Conservation (phyloP, 257 asterid genomes). For the Nicotiana obtusifolia region DNA sequence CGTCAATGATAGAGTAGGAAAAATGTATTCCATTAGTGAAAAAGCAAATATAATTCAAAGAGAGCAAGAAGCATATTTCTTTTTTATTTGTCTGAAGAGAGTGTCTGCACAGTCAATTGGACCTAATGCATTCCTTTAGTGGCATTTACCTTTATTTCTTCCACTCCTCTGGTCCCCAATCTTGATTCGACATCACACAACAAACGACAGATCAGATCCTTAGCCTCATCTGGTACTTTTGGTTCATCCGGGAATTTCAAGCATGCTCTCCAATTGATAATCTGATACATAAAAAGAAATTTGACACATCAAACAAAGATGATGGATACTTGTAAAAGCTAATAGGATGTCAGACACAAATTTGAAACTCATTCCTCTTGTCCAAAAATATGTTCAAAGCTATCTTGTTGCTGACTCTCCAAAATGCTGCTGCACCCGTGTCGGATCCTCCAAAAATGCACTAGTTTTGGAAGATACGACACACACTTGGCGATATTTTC, state of each 20-base stretch:
- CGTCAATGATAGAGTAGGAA: background rate
- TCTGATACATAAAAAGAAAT: slow-evolving; percentile 32
- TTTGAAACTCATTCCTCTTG: background rate
- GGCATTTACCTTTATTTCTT: slow-evolving; percentile 76
- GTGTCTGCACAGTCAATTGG: background rate
- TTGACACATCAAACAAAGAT: background rate
- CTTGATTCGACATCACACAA: slow-evolving; percentile 89
- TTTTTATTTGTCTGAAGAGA: background rate
- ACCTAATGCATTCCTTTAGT: background rate
- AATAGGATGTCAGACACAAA: background rate
- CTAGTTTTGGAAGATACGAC: too few relatives aligned
- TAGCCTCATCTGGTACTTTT: slow-evolving; percentile 74
- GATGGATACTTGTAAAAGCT: background rate
- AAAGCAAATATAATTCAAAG: background rate
- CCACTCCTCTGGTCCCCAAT: slow-evolving; percentile 87
- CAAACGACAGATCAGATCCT: slow-evolving; percentile 79
- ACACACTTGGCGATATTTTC: too few relatives aligned
- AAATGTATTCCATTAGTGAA: background rate
- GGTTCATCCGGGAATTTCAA: slow-evolving; percentile 94
- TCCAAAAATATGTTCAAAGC: background rate
- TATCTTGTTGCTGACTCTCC: too few relatives aligned
- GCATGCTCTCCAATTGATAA: slow-evolving; percentile 85
- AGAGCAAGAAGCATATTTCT: background rate
- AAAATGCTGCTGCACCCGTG: too few relatives aligned
- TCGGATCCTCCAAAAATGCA: too few relatives aligned